These are phyloP conservation scores for Eucalyptus virginea DNA, from an alignment of 345 rosid species.

Conservation along the genomic window DNA sequence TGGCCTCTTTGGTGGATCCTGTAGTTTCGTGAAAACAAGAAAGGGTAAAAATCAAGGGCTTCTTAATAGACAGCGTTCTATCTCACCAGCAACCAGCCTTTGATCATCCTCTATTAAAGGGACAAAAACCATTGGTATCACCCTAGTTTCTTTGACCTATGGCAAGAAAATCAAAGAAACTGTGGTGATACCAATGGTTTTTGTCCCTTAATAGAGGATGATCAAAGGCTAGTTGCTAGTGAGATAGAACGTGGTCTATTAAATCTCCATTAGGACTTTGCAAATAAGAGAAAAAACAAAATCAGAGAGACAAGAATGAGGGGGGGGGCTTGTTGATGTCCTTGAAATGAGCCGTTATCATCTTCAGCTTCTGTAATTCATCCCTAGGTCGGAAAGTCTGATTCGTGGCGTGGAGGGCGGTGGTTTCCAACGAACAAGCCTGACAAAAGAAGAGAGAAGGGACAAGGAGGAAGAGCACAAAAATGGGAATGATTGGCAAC, in stretches of 20 bases:
- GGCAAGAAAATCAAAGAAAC: too few relatives aligned
- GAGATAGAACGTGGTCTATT: slow-evolving; percentile 68
- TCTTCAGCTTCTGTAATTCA: slow-evolving; percentile 44
- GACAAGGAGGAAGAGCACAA: slow-evolving; percentile 32
- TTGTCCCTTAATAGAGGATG: slow-evolving; percentile 66
- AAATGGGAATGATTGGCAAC: slow-evolving; percentile 15
- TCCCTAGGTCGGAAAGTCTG: slow-evolving; percentile 63
- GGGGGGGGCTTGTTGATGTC: slow-evolving; percentile 79
- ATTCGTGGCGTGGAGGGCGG: slow-evolving; percentile 14
- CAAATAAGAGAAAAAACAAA: background rate
- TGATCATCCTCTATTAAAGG: too few relatives aligned
- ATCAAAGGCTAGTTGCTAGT: slow-evolving; percentile 86
- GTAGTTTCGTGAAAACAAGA: background rate
- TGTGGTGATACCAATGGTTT: slow-evolving; percentile 44
- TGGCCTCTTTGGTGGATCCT: slow-evolving; percentile 83
- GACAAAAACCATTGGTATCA: too few relatives aligned
- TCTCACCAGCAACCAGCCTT: too few relatives aligned
- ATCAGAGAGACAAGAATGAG: slow-evolving; percentile 1
- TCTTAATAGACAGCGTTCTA: background rate
- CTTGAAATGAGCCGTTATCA: slow-evolving; percentile 41
- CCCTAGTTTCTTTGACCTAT: too few relatives aligned
- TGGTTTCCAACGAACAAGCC: slow-evolving; percentile 22
- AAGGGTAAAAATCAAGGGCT: background rate
- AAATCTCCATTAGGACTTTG: slow-evolving; percentile 94
- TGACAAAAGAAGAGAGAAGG: slow-evolving; percentile 30